These are phyloP conservation scores for Astraeus odoratus DNA, from an alignment of 768 basidiomycete genomes.

Conservation along the genomic window DNA sequence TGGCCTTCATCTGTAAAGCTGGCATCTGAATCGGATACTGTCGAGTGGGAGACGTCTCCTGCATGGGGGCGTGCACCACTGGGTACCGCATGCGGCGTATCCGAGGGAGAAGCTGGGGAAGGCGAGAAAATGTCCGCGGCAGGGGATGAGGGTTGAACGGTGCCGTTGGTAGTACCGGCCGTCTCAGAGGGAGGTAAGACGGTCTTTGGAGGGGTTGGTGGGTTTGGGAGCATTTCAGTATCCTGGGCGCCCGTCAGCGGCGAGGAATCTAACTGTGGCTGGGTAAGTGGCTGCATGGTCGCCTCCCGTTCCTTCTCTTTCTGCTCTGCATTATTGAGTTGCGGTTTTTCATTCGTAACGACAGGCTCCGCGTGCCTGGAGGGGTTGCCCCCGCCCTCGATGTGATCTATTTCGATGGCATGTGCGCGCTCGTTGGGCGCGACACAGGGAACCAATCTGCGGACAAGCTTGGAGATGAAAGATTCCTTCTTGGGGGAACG, in stretches of 20 bases:
- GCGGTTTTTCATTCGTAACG: slow-evolving; percentile 25
- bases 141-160: slow-evolving; percentile 84
- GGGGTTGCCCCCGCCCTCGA: slow-evolving; percentile 15
- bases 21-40: slow-evolving; percentile 27
- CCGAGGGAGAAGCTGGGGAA: slow-evolving; percentile 18
- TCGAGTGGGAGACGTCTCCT: slow-evolving; percentile 26
- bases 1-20: slow-evolving; percentile 57
- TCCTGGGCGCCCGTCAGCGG: slow-evolving; percentile 21
- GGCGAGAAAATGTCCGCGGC: slow-evolving; percentile 34
- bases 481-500: slow-evolving; percentile 39
- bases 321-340: slow-evolving; percentile 18
- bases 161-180: slow-evolving; percentile 84
- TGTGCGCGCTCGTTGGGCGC: slow-evolving; percentile 45
- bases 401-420: slow-evolving; percentile 33
- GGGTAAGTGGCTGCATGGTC: slow-evolving; percentile 11
- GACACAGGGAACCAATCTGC: slow-evolving; percentile 60
- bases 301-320: slow-evolving; percentile 33
- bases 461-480: slow-evolving; percentile 53
- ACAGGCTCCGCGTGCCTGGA: slow-evolving; percentile 16
- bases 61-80: slow-evolving; percentile 22
- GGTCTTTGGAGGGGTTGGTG: slow-evolving; percentile 41
- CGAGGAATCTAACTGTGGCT: slow-evolving; percentile 15
- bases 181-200: slow-evolving; percentile 65
- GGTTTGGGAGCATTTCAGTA: slow-evolving; percentile 32
- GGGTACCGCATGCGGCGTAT: slow-evolving; percentile 16